Evolutionary conservation across 2,329 filamentous ascomycete species (phyloP).

Genomic region (Cladorrhinum sp.): DNA sequence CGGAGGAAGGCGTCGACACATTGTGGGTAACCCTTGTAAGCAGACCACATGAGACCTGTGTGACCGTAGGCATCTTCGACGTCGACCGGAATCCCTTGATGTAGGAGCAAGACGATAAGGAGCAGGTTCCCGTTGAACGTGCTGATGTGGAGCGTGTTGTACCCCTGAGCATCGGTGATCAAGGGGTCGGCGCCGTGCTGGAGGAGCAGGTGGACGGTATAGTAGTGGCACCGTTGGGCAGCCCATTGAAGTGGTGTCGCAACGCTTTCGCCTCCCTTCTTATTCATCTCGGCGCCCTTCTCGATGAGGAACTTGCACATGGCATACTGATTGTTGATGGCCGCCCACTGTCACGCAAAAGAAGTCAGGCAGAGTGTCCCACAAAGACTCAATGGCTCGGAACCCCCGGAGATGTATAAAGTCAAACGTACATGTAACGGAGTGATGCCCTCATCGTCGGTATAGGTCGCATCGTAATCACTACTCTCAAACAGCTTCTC

Average conservation of each 20-base stretch:
- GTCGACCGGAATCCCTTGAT: slow-evolving; percentile 94
- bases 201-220: slow-evolving; percentile 88
- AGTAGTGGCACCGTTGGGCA: slow-evolving; percentile 93
- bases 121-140: slow-evolving; percentile 96
- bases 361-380: background rate
- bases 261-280: slow-evolving; percentile 90
- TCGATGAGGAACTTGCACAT: slow-evolving; percentile 94
- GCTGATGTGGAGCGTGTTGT: slow-evolving; percentile 95
- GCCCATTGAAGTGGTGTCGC: slow-evolving; percentile 97
- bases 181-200: slow-evolving; percentile 90
- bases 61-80: slow-evolving; percentile 86
- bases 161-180: slow-evolving; percentile 89
- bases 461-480: slow-evolving; percentile 77
- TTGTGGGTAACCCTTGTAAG: slow-evolving; percentile 92
- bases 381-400: background rate
- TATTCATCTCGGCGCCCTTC: slow-evolving; percentile 83
- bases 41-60: slow-evolving; percentile 96
- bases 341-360: slow-evolving; percentile 71
- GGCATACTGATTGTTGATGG: slow-evolving; percentile 97
- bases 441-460: slow-evolving; percentile 90
- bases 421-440: slow-evolving; percentile 76
- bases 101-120: slow-evolving; percentile 81
- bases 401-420: background rate
- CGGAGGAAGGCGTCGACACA: slow-evolving; percentile 89
- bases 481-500: slow-evolving; percentile 84